Percentiles rank a stretch among this genome's conserved stretches.
Evolutionary conservation across 495 filamentous ascomycete species (phyloP).

Genomic region (Thermochaetoides thermophila): DNA sequence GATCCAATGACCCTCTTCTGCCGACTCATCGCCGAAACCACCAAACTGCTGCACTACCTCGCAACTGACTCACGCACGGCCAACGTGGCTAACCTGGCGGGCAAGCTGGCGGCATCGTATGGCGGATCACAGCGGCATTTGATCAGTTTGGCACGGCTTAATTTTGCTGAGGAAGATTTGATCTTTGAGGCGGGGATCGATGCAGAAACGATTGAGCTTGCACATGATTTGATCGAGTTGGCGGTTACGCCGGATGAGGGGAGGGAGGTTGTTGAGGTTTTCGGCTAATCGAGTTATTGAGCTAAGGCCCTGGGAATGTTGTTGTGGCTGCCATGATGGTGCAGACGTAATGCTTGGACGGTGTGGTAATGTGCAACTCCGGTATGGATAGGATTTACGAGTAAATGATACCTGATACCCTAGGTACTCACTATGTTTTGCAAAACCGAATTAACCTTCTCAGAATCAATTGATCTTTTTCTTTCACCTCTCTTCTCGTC

Average conservation of each 20-base stretch:
- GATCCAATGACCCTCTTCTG: slow-evolving; percentile 7
- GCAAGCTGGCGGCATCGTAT: slow-evolving; percentile 22
- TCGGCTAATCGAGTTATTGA: slow-evolving; percentile 10
- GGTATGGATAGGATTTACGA: too few relatives aligned
- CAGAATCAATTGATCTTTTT: too few relatives aligned
- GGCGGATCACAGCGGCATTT: slow-evolving; percentile 29
- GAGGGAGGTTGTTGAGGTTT: slow-evolving; percentile 25
- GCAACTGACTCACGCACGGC: slow-evolving; percentile 24
- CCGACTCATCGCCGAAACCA: slow-evolving; percentile 15
- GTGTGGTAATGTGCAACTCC: too few relatives aligned
- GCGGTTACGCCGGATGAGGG: slow-evolving; percentile 31
- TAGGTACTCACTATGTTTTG: too few relatives aligned
- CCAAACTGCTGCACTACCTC: slow-evolving; percentile 27
- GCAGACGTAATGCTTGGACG: too few relatives aligned
- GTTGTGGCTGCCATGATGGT: not conserved
- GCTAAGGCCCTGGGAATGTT: not conserved
- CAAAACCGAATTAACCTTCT: too few relatives aligned
- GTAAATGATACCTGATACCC: too few relatives aligned
- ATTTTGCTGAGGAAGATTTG: slow-evolving; percentile 31
- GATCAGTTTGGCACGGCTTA: slow-evolving; percentile 28
- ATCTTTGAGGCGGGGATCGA: slow-evolving; percentile 27
- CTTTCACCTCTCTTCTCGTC: too few relatives aligned
- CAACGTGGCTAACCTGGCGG: slow-evolving; percentile 19
- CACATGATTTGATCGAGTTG: slow-evolving; percentile 32
- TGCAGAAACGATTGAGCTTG: slow-evolving; percentile 28